Evolutionary conservation across 2,329 filamentous ascomycete species (phyloP).

Genomic region (Neofusicoccum kwambonambiense): DNA sequence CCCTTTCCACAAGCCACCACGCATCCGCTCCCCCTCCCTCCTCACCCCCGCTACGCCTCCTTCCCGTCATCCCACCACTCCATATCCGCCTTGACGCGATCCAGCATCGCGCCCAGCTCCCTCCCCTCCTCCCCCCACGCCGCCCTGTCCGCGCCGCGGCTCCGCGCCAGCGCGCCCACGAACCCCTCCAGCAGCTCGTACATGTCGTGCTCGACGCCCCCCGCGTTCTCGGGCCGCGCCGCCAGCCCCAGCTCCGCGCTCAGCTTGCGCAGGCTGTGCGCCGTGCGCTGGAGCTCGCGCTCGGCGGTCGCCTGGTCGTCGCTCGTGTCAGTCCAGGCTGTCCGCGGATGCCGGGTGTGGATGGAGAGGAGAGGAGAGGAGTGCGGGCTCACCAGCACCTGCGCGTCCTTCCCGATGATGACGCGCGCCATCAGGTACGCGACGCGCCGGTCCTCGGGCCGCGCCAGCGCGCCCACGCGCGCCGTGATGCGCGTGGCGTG

Average conservation of each 20-base stretch:
- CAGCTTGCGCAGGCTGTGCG: background rate
- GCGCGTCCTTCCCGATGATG: background rate
- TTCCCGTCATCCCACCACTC: slow-evolving; percentile 4
- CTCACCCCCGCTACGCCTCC: background rate
- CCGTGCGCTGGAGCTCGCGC: background rate
- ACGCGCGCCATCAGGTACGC: background rate
- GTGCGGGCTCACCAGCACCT: background rate
- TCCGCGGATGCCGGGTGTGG: too few relatives aligned
- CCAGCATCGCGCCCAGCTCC: background rate
- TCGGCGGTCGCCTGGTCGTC: background rate
- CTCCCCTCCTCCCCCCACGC: background rate
- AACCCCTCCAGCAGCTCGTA: slow-evolving; percentile 6
- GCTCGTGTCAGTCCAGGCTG: too few relatives aligned
- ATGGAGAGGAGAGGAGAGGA: too few relatives aligned
- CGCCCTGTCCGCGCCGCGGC: background rate
- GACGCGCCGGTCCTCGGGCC: background rate
- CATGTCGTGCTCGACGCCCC: background rate
- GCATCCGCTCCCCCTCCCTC: background rate
- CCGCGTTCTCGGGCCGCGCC: background rate
- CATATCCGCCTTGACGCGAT: background rate
- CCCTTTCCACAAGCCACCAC: background rate
- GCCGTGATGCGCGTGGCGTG: slow-evolving; percentile 39
- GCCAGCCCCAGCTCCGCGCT: background rate
- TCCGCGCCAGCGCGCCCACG: background rate
- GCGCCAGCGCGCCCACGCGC: background rate